Conservation (phyloP, 768 basidiomycete species). For the Flagelloscypha sp. region DNA sequence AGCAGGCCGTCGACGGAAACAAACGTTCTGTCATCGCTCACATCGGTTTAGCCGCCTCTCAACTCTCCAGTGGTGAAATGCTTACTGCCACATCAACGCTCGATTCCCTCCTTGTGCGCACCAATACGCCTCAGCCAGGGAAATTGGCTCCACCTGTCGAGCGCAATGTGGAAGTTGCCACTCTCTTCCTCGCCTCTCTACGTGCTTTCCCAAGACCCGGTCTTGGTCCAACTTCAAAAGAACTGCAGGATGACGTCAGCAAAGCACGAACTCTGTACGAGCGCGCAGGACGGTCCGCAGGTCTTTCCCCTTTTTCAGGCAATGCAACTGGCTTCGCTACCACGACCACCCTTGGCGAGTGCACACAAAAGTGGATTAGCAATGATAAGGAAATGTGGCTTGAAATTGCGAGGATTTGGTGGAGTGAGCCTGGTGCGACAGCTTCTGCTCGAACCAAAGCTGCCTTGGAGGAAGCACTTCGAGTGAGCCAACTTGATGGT, state of each 20-base stretch:
- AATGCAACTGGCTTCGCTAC: too few species aligned
- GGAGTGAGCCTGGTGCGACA: slow-evolving; percentile 67
- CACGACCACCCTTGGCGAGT: too few species aligned
- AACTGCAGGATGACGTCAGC: too few species aligned
- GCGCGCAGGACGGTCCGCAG: too few species aligned
- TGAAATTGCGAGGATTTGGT: slow-evolving; percentile 90
- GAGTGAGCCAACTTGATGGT: slow-evolving; percentile 52
- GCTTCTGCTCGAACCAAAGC: slow-evolving; percentile 63
- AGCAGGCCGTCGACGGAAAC: too few species aligned
- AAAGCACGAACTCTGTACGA: too few species aligned
- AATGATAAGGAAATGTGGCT: slow-evolving; percentile 83
- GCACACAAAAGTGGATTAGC: too few species aligned
- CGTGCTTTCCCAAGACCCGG: slow-evolving; percentile 78
- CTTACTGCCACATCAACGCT: slow-evolving; percentile 81
- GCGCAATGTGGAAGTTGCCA: too few species aligned
- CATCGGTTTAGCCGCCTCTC: too few species aligned
- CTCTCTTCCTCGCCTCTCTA: slow-evolving; percentile 82
- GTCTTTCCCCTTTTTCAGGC: too few species aligned
- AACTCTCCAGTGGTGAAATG: slow-evolving; percentile 83
- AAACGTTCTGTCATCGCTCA: too few species aligned
- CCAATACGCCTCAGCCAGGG: slow-evolving; percentile 58
- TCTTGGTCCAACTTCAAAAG: slow-evolving; percentile 58
- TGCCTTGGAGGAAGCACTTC: slow-evolving; percentile 66
- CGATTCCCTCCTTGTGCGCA: slow-evolving; percentile 65
- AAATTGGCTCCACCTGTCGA: too few species aligned